Evolutionary conservation across 208 protist species (phyloP).

Genomic region (Herpetomonas tarakana): DNA sequence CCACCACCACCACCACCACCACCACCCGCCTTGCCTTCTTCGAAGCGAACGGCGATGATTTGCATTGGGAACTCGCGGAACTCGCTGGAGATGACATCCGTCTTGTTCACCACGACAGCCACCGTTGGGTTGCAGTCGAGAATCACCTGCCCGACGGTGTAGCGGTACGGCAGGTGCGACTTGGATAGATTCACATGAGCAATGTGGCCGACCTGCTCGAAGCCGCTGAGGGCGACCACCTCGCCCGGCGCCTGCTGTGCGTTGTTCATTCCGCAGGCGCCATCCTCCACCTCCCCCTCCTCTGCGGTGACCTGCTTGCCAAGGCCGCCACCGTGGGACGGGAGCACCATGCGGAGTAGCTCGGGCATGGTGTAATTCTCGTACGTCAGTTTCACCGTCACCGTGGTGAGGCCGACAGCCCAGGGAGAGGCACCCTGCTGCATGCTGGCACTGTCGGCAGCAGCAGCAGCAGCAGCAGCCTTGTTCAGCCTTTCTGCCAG

Average conservation of each 20-base stretch:
- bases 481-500: background rate
- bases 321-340: conserved; percentile 10
- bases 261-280: background rate
- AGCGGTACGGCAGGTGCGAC: conserved; percentile 87
- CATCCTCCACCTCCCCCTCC: background rate
- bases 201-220: conserved; percentile 95
- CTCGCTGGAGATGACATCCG: conserved; percentile 92
- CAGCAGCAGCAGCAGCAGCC: background rate
- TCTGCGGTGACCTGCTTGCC: background rate
- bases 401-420: conserved; percentile 24
- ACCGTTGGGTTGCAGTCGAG: conserved; percentile 94
- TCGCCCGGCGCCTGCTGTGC: conserved; percentile 6
- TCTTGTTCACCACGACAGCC: conserved; percentile 97
- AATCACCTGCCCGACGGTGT: conserved; percentile 94
- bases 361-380: conserved; percentile 85
- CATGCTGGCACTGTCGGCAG: background rate
- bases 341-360: conserved; percentile 54
- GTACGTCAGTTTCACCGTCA: conserved; percentile 47
- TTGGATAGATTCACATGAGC: conserved; percentile 97
- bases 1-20: conserved; percentile 26
- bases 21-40: conserved; percentile 6
- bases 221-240: conserved; percentile 61
- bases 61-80: conserved; percentile 98
- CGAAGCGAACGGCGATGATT: conserved; percentile 88
- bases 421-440: background rate